These are phyloP conservation scores for Claviceps maximensis DNA, from an alignment of 2,329 filamentous ascomycete genomes.

Conservation along the genomic window DNA sequence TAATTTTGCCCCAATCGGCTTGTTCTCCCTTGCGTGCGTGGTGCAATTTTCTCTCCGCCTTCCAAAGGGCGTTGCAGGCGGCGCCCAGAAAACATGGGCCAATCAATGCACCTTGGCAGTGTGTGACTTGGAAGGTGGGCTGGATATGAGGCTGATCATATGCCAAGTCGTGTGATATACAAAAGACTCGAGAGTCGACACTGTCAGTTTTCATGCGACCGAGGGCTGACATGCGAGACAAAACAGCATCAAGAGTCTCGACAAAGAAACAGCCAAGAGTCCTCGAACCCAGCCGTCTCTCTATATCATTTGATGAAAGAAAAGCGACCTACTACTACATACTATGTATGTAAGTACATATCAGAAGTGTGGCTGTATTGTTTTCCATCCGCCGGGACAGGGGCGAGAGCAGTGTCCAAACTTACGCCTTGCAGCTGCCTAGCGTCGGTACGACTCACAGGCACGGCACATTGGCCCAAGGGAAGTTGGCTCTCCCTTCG, in stretches of 20 bases:
- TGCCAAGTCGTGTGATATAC: neutral
- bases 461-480: neutral
- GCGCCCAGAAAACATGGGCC: neutral
- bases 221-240: neutral
- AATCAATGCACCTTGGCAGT: neutral
- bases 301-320: neutral
- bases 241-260: neutral
- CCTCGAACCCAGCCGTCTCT: neutral
- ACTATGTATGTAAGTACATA: no score
- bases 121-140: neutral
- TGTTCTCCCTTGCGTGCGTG: conserved; percentile 4
- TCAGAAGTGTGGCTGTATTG: neutral
- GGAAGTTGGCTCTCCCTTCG: neutral
- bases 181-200: neutral
- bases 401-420: neutral
- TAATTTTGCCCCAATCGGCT: neutral
- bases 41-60: neutral
- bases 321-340: neutral
- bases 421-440: neutral
- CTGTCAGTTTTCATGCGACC: neutral
- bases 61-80: neutral
- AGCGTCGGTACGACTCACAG: neutral
- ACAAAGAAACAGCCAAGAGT: neutral
- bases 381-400: neutral
- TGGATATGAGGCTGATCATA: neutral